Evolutionary conservation across 2,329 filamentous ascomycete genomes (phyloP).

Genomic region (Trichoderma atrobrunneum): DNA sequence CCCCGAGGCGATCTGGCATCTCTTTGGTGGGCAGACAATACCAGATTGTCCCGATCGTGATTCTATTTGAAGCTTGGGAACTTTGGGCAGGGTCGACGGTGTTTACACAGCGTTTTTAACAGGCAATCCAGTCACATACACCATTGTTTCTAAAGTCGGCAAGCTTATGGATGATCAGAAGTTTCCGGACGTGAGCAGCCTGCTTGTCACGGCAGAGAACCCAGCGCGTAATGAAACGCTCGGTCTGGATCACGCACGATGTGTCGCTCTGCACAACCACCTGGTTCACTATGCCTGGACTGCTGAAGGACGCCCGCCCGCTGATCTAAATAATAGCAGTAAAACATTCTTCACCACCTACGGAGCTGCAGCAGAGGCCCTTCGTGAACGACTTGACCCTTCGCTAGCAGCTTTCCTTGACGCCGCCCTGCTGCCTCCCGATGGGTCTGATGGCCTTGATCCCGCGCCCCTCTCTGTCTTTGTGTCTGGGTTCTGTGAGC

Average conservation of each 20-base stretch:
- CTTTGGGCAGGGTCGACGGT: background rate
- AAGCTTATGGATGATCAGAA: background rate
- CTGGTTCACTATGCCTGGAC: conserved; percentile 29
- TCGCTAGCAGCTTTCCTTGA: conserved; percentile 1
- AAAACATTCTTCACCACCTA: background rate
- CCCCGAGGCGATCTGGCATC: background rate
- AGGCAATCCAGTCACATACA: background rate
- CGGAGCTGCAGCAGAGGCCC: background rate
- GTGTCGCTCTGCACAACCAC: conserved; percentile 33
- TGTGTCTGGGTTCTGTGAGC: background rate
- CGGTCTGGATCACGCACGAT: conserved; percentile 25
- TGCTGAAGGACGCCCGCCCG: conserved; percentile 24
- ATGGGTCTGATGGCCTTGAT: background rate
- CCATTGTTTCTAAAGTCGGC: background rate
- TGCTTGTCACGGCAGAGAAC: background rate
- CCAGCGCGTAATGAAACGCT: background rate
- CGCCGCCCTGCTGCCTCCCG: background rate
- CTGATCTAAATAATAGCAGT: background rate
- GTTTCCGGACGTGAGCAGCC: background rate
- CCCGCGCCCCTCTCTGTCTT: background rate
- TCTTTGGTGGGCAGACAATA: background rate
- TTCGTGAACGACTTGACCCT: background rate
- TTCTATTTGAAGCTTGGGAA: background rate
- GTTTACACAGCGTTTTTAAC: background rate
- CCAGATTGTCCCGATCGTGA: background rate